Percentiles rank a stretch among this genome's conserved stretches.
phyloP scores from a whole-genome alignment of 1,284 basidiomycete genomes.

The Naganishia albida region DNA sequence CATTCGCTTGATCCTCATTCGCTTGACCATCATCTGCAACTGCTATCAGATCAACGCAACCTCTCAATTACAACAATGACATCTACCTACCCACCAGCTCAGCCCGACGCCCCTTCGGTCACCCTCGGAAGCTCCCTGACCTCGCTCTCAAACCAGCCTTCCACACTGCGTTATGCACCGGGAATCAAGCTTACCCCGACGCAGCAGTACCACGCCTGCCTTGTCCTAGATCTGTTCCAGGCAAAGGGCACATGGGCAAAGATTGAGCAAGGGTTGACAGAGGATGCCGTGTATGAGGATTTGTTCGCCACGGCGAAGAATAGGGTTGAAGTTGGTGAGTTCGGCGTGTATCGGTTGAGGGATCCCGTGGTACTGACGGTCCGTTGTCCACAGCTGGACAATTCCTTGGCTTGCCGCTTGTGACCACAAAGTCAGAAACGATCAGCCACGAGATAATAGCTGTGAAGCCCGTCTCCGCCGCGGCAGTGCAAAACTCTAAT shows the following conservation, averaged over 20 bases:
- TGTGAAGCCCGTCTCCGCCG: conserved; percentile 20
- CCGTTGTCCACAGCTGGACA: conserved; percentile 40
- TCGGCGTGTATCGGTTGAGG: background rate
- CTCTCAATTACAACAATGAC: background rate
- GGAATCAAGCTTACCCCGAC: conserved; percentile 36
- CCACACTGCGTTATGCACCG: conserved; percentile 35
- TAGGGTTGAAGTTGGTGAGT: conserved; percentile 44
- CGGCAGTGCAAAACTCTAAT: background rate
- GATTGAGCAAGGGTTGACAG: conserved; percentile 40
- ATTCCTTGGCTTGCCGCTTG: conserved; percentile 42
- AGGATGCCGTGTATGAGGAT: conserved; percentile 48
- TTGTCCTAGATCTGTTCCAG: conserved; percentile 47
- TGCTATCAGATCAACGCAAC: background rate
- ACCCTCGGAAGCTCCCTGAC: conserved; percentile 3
- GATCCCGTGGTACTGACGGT: background rate
- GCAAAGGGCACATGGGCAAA: conserved; percentile 46
- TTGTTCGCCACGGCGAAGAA: conserved; percentile 43
- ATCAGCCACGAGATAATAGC: conserved; percentile 37
- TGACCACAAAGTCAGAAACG: conserved; percentile 40
- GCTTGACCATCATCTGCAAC: no score
- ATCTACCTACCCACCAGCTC: conserved; percentile 8
- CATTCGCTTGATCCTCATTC: no score
- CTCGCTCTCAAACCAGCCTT: conserved; percentile 33
- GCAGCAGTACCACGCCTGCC: conserved; percentile 41
- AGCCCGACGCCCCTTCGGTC: background rate